Evolutionary conservation across 75 land plant genomes (phyloP).

Genomic region (Sequoia sempervirens): DNA sequence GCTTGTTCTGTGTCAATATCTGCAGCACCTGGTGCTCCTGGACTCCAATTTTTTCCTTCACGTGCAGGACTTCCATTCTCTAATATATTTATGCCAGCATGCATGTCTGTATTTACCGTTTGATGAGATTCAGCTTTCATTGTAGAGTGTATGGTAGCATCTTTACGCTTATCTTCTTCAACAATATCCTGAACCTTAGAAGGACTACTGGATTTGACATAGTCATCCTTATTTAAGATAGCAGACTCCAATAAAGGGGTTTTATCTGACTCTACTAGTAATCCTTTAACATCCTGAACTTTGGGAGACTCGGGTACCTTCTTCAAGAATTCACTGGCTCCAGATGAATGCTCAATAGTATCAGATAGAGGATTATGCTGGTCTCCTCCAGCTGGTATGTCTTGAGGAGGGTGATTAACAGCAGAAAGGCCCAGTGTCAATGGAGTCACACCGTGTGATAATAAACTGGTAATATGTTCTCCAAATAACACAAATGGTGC

Average conservation of each 20-base stretch:
- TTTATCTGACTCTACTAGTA: not conserved
- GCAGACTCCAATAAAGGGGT: not conserved
- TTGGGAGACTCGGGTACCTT: not conserved
- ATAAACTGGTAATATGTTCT: not conserved
- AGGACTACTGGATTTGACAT: not conserved
- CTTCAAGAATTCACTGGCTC: not conserved
- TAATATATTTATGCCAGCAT: too few species aligned
- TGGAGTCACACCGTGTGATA: slow-evolving; percentile 27
- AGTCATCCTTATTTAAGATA: not conserved
- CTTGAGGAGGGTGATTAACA: slow-evolving; percentile 8
- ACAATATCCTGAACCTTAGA: not conserved
- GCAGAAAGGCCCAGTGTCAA: slow-evolving; percentile 29
- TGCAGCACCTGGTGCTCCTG: too few species aligned
- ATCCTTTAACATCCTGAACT: not conserved
- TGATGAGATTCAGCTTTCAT: not conserved
- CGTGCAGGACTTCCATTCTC: too few species aligned
- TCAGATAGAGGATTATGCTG: slow-evolving; percentile 18
- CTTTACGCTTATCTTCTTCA: not conserved
- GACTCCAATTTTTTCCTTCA: too few species aligned
- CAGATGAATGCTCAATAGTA: slow-evolving; percentile 8
- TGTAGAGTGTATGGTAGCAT: not conserved
- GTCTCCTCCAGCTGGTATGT: not conserved
- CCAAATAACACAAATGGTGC: not conserved
- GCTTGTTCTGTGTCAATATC: slow-evolving; percentile 10
- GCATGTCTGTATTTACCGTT: not conserved